Base-by-base conservation (phyloP, 768 basidiomycete genomes). In the Panaeolus cyanescens region DNA sequence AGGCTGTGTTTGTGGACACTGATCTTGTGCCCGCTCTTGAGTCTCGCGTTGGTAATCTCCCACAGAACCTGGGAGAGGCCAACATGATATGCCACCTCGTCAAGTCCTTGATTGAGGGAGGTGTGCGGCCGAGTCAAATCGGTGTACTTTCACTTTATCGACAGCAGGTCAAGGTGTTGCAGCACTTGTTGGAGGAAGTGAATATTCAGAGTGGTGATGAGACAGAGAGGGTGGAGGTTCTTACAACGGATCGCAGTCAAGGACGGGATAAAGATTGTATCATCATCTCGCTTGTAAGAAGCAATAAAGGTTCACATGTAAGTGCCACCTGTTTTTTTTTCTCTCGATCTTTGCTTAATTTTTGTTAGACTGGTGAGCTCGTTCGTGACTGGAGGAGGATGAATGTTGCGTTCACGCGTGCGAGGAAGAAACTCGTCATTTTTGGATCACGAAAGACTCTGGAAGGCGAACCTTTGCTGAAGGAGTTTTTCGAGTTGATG, bases 361-460 rank as follows among this genome's bases (percentile, higher is more conserved):
- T 61, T 36, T 32, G 30, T 45, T 62, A 96, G 95, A 83, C 94
- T 28, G 97, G 97, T 8, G 95, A 98, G 57, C 82, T 99, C 2
- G 79, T 99, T 25, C 93, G 91, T 67, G 97, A 99, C 71, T 98
- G 96, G 96, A 83, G 97, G 34, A 77, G 97, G 32, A 89, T 98
- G 82, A 99, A 99, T 69, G 97, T 99, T 17, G 91, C 95, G 6
- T 94, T 99, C 72, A 98, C 96, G 0, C 89, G 97, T 15, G 96
- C 96, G 0, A 87, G 90, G 58, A 85, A 86, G 32, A 99, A 99
- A 76, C 78, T 99, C 2, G 81, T 98, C 73, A 90, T 99, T 60
- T 82, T 99, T 67, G 96, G 97, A 4, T 96, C 94, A 0, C 82
- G 89, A 39, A 83, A 77, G 67, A 99, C 96, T 1, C 80, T 99